Percentiles rank a stretch among this genome's conserved stretches.
phyloP scores from a whole-genome alignment of 78 protist genomes.

The Chrysochromulina parva region DNA sequence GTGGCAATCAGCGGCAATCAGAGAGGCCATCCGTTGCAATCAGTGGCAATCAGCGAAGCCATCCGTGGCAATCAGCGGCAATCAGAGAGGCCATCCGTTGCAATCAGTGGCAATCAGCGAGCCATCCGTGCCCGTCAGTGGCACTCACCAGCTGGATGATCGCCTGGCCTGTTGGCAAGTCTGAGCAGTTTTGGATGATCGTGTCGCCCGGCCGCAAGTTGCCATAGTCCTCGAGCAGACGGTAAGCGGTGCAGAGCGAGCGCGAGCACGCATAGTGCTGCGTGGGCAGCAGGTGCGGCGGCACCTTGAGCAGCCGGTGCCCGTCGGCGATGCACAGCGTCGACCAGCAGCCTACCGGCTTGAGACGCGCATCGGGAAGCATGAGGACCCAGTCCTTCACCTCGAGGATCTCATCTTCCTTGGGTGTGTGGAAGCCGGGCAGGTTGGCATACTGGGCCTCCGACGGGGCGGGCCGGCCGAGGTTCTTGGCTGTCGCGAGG shows the following conservation, averaged over 20 bases:
- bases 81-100: too few relatives aligned
- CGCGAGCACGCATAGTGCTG: constrained; percentile 2
- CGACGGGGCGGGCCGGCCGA: background rate
- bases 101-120: too few relatives aligned
- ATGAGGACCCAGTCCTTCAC: constrained; percentile 1
- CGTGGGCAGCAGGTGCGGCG: background rate
- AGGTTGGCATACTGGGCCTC: too few relatives aligned
- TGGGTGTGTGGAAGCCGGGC: too few relatives aligned
- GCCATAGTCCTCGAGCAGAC: constrained; percentile 26
- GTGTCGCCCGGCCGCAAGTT: background rate
- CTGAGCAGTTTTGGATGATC: background rate
- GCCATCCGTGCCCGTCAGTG: too few relatives aligned
- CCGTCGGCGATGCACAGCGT: too few relatives aligned
- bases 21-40: too few relatives aligned
- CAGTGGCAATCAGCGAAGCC: too few relatives aligned
- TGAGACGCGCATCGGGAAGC: background rate
- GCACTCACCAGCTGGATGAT: background rate
- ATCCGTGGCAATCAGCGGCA: too few relatives aligned
- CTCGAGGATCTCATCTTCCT: background rate
- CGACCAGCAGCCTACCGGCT: constrained; percentile 16
- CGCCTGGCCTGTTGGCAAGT: constrained; percentile 7
- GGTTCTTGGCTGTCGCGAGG: constrained; percentile 6
- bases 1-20: too few relatives aligned
- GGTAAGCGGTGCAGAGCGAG: constrained; percentile 24
- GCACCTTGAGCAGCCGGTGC: background rate